Evolutionary conservation across 1,139 yeast species (phyloP).

Genomic region (Taphrina pruni): DNA sequence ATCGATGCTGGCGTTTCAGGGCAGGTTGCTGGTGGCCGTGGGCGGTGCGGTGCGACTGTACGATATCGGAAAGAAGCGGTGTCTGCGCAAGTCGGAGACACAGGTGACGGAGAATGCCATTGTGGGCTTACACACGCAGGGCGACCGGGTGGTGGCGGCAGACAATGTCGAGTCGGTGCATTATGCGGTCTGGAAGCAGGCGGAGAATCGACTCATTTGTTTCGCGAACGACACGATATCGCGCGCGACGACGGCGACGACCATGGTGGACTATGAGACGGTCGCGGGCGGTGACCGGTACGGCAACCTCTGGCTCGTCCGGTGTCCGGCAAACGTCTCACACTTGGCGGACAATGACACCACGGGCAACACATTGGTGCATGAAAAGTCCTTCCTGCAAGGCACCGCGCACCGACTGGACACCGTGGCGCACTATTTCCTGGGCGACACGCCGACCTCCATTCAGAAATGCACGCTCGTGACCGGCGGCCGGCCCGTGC

Average conservation of each 20-base stretch:
- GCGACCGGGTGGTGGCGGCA: conserved; percentile 68
- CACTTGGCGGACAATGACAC: conserved; percentile 60
- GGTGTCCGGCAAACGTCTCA: conserved; percentile 61
- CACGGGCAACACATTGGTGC: conserved; percentile 53
- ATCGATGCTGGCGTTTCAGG: conserved; percentile 64
- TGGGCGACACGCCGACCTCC: conserved; percentile 74
- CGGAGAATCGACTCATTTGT: conserved; percentile 62
- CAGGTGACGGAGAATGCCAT: conserved; percentile 55
- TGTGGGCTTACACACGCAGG: conserved; percentile 60
- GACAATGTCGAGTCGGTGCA: conserved; percentile 71
- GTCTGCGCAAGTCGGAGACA: conserved; percentile 65
- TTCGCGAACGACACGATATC: conserved; percentile 73
- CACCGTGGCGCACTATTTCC: conserved; percentile 64
- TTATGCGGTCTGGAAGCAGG: conserved; percentile 61
- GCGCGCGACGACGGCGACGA: conserved; percentile 68
- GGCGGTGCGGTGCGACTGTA: conserved; percentile 64
- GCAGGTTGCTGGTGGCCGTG: conserved; percentile 66
- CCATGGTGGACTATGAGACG: conserved; percentile 73
- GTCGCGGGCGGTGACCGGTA: conserved; percentile 87
- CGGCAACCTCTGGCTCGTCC: conserved; percentile 74
- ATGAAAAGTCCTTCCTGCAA: conserved; percentile 55
- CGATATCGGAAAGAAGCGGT: conserved; percentile 79
- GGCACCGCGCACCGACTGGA: conserved; percentile 64
- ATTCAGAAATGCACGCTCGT: conserved; percentile 62
- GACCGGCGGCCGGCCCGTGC: conserved; percentile 67